A percentile compares a stretch with the other conserved stretches of the same genome.
These are phyloP conservation scores for Fusarium sp. DNA, from an alignment of 2,329 filamentous ascomycete species.

Conservation along the genomic window DNA sequence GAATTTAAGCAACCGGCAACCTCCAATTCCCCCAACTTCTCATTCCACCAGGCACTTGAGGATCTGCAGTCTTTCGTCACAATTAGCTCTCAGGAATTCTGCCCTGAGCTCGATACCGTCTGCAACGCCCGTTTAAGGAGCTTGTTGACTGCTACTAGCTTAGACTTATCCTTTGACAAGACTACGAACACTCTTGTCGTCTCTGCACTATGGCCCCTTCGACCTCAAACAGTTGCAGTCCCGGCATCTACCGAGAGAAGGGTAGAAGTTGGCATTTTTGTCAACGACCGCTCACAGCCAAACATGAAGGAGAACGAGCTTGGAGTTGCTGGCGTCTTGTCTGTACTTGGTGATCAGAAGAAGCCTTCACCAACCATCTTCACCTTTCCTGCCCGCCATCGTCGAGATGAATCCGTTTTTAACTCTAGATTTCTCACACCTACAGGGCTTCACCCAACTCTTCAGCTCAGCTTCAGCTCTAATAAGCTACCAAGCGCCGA, in stretches of 20 bases:
- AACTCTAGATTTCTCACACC: slow-evolving; percentile 73
- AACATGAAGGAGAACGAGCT: slow-evolving; percentile 77
- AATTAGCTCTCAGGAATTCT: slow-evolving; percentile 65
- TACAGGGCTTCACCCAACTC: slow-evolving; percentile 84
- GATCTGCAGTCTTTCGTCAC: slow-evolving; percentile 64
- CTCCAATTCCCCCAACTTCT: slow-evolving; percentile 64
- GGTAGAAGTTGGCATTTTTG: slow-evolving; percentile 85
- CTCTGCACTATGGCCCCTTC: slow-evolving; percentile 71
- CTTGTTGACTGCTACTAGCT: slow-evolving; percentile 64
- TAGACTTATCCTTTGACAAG: slow-evolving; percentile 83
- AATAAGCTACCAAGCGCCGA: slow-evolving; percentile 62
- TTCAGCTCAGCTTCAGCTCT: slow-evolving; percentile 73
- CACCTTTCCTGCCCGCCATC: slow-evolving; percentile 83
- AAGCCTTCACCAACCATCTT: slow-evolving; percentile 82
- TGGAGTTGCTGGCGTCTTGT: slow-evolving; percentile 80
- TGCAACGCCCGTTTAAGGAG: slow-evolving; percentile 62
- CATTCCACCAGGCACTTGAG: slow-evolving; percentile 76
- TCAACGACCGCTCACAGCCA: slow-evolving; percentile 66
- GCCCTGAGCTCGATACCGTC: slow-evolving; percentile 54
- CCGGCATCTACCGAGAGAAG: slow-evolving; percentile 60
- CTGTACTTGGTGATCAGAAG: slow-evolving; percentile 79
- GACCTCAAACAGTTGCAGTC: slow-evolving; percentile 54
- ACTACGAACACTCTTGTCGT: slow-evolving; percentile 73
- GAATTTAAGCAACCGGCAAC: slow-evolving; percentile 50
- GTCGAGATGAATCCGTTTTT: slow-evolving; percentile 68